A percentile compares a stretch with the other conserved stretches of the same genome.
Conservation (phyloP, 352 stramenopile genomes). For the Globisporangium sylvaticum region DNA sequence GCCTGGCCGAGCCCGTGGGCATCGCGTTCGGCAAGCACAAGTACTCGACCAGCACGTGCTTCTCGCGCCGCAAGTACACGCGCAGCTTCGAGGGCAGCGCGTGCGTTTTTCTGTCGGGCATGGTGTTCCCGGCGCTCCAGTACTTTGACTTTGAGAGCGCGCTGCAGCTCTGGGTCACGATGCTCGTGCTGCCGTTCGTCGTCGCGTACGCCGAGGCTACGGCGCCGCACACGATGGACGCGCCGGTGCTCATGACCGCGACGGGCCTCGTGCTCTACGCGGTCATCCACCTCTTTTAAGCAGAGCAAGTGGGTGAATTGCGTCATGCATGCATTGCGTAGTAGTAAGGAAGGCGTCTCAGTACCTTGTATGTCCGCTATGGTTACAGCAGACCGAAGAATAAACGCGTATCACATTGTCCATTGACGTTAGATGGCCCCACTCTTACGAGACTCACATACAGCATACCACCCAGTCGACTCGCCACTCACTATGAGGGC, state of each 20-base stretch:
- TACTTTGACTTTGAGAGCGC: conserved; percentile 73
- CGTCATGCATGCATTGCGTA: too few species aligned
- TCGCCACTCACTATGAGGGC: neutral
- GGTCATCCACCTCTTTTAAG: conserved; percentile 75
- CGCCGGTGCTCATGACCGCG: conserved; percentile 81
- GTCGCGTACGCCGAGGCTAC: conserved; percentile 82
- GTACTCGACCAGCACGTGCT: conserved; percentile 49
- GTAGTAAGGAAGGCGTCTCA: too few species aligned
- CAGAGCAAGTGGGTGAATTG: too few species aligned
- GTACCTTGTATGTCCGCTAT: too few species aligned
- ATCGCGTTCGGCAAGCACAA: conserved; percentile 65
- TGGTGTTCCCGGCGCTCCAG: conserved; percentile 82
- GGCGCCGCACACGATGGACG: conserved; percentile 84
- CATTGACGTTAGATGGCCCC: neutral
- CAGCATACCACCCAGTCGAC: neutral
- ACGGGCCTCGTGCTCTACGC: conserved; percentile 75
- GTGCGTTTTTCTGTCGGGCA: conserved; percentile 65
- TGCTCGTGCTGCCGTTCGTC: conserved; percentile 79
- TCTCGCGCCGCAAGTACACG: conserved; percentile 61
- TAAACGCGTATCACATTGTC: neutral
- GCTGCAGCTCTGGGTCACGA: conserved; percentile 70
- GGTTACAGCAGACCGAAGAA: neutral
- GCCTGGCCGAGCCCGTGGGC: conserved; percentile 48
- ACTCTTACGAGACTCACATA: neutral
- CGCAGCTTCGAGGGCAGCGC: conserved; percentile 52